Conservation (phyloP, 352 stramenopile genomes). For the Globisporangium solare region DNA sequence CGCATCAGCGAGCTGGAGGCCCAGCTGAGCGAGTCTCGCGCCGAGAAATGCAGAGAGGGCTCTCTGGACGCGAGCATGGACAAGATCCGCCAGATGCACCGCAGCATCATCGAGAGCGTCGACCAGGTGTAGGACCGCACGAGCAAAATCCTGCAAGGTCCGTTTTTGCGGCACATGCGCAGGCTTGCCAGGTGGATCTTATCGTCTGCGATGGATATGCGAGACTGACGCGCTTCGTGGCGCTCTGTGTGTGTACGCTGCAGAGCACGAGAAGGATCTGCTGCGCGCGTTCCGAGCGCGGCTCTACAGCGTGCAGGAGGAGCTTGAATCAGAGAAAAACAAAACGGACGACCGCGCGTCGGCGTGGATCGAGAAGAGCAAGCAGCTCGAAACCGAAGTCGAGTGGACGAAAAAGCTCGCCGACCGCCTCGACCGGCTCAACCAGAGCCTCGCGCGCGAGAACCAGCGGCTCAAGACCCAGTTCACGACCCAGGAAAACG, state of each 20-base stretch:
- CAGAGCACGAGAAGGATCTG: constrained; percentile 89
- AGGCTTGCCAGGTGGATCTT: no score
- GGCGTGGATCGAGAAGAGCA: constrained; percentile 90
- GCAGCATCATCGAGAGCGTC: constrained; percentile 84
- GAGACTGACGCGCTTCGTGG: no score
- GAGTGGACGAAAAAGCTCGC: constrained; percentile 90
- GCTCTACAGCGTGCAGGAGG: constrained; percentile 90
- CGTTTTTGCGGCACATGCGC: not conserved
- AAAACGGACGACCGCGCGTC: constrained; percentile 88
- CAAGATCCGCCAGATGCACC: constrained; percentile 80
- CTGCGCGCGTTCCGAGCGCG: constrained; percentile 86
- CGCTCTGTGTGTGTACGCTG: not conserved
- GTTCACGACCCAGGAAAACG: constrained; percentile 91
- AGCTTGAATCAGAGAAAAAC: constrained; percentile 90
- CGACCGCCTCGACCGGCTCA: constrained; percentile 86
- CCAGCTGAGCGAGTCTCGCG: constrained; percentile 54
- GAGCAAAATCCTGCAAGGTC: constrained; percentile 82
- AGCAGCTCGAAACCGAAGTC: constrained; percentile 86
- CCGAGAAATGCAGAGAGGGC: constrained; percentile 67
- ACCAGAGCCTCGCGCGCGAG: constrained; percentile 85
- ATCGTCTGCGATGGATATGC: no score
- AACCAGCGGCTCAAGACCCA: constrained; percentile 88
- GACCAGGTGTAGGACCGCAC: constrained; percentile 89
- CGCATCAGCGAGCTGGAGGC: constrained; percentile 79
- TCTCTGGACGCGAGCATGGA: constrained; percentile 74